Conservation (phyloP, 225 moss, liverwort and hornwort genomes). For the Sphagnum contortum region DNA sequence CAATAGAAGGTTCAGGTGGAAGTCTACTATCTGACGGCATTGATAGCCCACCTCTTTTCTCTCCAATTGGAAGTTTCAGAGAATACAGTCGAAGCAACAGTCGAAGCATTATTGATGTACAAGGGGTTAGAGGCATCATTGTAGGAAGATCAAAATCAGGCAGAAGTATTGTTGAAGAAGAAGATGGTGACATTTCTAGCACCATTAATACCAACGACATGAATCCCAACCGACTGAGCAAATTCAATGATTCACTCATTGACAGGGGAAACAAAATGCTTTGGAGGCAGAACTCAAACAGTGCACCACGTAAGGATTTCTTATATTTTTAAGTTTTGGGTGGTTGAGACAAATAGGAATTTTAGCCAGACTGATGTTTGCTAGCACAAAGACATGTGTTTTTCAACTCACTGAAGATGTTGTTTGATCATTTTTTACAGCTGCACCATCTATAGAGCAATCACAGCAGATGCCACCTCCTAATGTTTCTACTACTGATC, state of each 20-base stretch:
- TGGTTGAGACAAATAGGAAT: no score
- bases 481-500: neutral
- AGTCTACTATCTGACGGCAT: conserved; percentile 5
- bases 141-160: neutral
- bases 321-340: no score
- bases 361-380: no score
- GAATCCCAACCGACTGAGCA: no score
- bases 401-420: no score
- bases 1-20: conserved; percentile 6
- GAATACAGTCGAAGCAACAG: neutral
- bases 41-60: conserved; percentile 7
- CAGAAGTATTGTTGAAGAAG: neutral
- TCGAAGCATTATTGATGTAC: neutral
- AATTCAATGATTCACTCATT: no score
- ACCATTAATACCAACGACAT: neutral
- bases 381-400: no score
- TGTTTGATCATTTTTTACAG: no score
- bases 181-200: neutral
- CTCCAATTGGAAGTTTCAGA: conserved; percentile 5
- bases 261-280: no score
- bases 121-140: neutral
- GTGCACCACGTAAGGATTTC: no score
- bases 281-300: no score
- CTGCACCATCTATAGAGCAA: no score
- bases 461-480: conserved; percentile 1